These are phyloP conservation scores for Elymus sibiricus DNA, from an alignment of 176 grass and related monocot genomes.

Conservation along the genomic window DNA sequence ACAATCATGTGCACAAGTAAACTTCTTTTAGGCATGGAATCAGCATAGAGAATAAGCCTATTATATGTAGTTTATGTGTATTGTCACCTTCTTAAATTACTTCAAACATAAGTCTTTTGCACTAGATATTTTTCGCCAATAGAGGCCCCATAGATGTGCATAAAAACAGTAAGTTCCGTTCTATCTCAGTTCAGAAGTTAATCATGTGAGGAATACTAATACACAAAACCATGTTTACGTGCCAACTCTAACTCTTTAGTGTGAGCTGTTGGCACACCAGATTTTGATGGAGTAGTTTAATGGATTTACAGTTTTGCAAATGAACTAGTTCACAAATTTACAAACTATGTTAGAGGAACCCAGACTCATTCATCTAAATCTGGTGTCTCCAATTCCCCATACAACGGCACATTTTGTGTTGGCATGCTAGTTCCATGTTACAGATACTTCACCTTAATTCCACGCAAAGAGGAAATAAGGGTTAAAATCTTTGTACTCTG, in stretches of 20 bases:
- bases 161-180: background rate
- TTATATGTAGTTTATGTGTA: background rate
- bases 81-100: background rate
- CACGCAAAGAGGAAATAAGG: background rate
- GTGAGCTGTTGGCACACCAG: background rate
- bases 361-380: background rate
- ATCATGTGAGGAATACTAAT: background rate
- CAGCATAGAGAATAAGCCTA: background rate
- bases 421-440: background rate
- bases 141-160: background rate
- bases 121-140: background rate
- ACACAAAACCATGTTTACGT: conserved; percentile 5
- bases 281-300: background rate
- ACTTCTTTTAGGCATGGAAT: background rate
- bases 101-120: background rate
- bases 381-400: background rate
- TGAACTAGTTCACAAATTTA: background rate
- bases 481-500: background rate
- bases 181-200: background rate
- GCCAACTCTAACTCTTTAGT: background rate
- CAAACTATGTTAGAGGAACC: background rate
- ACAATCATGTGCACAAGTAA: background rate
- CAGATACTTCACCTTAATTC: background rate
- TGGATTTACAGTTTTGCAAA: background rate
- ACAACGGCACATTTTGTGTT: background rate